Conservation (phyloP, 306 rosid genomes). For the Gleditsia sinensis region DNA sequence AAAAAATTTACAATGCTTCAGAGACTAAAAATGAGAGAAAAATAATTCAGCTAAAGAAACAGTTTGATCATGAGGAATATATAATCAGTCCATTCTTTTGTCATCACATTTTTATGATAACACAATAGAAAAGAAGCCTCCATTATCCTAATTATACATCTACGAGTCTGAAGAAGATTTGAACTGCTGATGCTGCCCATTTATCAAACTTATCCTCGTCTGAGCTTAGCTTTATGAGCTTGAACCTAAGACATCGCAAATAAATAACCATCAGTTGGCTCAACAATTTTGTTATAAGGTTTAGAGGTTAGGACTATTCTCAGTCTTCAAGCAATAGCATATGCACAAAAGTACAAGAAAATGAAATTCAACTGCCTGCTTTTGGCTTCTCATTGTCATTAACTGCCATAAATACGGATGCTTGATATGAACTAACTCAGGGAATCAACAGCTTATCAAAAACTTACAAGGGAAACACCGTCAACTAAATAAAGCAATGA, state of each 20-base stretch:
- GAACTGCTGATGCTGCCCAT: slow-evolving; percentile 60
- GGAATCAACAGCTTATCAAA: slow-evolving; percentile 4
- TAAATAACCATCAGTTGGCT: slow-evolving; percentile 23
- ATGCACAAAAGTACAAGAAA: slow-evolving; percentile 13
- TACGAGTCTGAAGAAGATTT: slow-evolving; percentile 55
- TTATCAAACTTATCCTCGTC: slow-evolving; percentile 54
- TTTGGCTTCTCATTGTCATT: neutral
- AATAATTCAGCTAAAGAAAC: slow-evolving; percentile 14
- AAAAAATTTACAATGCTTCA: slow-evolving; percentile 19
- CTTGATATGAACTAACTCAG: slow-evolving; percentile 3
- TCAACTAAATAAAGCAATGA: no score
- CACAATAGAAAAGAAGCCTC: slow-evolving; percentile 17
- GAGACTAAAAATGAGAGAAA: slow-evolving; percentile 7
- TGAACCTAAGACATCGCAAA: slow-evolving; percentile 54
- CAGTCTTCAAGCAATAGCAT: slow-evolving; percentile 19
- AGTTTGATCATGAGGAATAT: slow-evolving; percentile 24
- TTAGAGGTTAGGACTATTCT: neutral
- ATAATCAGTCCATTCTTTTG: slow-evolving; percentile 15
- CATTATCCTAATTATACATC: slow-evolving; percentile 32
- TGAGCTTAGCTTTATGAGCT: slow-evolving; percentile 71
- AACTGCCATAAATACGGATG: slow-evolving; percentile 2
- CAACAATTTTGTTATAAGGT: slow-evolving; percentile 1
- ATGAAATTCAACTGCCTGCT: neutral
- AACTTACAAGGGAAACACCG: slow-evolving; percentile 6
- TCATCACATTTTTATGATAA: neutral